phyloP scores from a whole-genome alignment of 1,284 basidiomycete genomes.

The Cutaneotrichosporon sp. region DNA sequence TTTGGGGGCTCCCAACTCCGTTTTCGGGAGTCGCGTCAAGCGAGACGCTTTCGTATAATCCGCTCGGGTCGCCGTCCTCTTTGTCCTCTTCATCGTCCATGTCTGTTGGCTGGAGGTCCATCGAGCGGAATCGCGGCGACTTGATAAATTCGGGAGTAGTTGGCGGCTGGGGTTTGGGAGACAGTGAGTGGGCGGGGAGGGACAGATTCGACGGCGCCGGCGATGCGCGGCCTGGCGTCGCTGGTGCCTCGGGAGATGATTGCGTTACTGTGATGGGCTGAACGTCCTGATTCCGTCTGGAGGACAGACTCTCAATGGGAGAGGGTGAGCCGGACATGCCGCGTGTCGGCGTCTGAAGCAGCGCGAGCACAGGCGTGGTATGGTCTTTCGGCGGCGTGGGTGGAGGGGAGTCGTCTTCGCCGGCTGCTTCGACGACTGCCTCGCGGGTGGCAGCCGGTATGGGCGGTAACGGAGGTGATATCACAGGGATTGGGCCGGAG shows the following conservation, averaged over 20 bases:
- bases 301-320: neutral
- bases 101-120: constrained; percentile 1
- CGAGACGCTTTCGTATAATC: constrained; percentile 40
- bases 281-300: neutral
- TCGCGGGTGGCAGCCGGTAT: no score
- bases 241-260: no score
- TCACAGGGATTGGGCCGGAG: no score
- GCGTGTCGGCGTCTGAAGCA: no score
- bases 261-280: neutral
- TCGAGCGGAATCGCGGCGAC: constrained; percentile 5
- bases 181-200: neutral
- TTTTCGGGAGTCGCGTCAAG: constrained; percentile 13
- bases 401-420: no score
- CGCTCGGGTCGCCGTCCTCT: constrained; percentile 19
- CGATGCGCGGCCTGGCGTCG: neutral
- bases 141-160: neutral
- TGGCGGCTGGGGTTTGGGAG: neutral
- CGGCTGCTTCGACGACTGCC: no score
- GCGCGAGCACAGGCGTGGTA: no score
- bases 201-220: neutral
- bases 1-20: neutral
- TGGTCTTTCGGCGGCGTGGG: no score
- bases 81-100: constrained; percentile 4
- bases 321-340: no score
- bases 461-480: no score